These are phyloP conservation scores for Gymnopus androsaceus DNA, from an alignment of 1,284 basidiomycete species.

Conservation along the genomic window DNA sequence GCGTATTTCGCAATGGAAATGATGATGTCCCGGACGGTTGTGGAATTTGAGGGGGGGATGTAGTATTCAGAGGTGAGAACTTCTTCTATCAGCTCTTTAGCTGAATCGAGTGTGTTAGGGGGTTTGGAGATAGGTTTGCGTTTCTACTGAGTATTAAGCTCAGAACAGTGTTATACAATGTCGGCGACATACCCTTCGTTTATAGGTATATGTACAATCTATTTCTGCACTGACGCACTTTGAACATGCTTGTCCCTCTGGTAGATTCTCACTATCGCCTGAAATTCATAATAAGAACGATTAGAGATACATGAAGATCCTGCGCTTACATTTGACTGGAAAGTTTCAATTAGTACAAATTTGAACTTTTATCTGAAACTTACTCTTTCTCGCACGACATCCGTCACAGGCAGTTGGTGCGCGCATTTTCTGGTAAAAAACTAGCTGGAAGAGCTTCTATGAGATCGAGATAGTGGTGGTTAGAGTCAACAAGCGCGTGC, in stretches of 20 bases:
- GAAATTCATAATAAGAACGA: background rate
- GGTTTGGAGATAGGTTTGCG: background rate
- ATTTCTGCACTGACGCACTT: background rate
- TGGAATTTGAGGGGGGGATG: constrained; percentile 18
- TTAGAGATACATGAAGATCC: background rate
- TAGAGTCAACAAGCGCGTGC: too few species aligned
- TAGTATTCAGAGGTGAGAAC: background rate
- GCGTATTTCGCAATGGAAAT: constrained; percentile 14
- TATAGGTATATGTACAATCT: constrained; percentile 1
- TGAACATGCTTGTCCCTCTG: background rate
- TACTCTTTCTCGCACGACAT: too few species aligned
- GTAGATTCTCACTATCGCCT: background rate
- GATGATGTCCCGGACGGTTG: constrained; percentile 4
- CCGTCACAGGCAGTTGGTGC: too few species aligned
- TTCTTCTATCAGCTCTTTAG: background rate
- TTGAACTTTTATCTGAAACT: too few species aligned
- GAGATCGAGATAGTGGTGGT: too few species aligned
- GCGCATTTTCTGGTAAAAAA: too few species aligned
- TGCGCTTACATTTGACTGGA: background rate
- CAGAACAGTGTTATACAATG: background rate
- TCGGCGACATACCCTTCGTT: background rate
- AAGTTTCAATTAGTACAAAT: background rate
- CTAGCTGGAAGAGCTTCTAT: too few species aligned
- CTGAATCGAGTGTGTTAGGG: background rate
- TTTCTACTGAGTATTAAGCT: background rate